phyloP scores from a whole-genome alignment of 495 filamentous ascomycete genomes.

The Cryomyces minteri region DNA sequence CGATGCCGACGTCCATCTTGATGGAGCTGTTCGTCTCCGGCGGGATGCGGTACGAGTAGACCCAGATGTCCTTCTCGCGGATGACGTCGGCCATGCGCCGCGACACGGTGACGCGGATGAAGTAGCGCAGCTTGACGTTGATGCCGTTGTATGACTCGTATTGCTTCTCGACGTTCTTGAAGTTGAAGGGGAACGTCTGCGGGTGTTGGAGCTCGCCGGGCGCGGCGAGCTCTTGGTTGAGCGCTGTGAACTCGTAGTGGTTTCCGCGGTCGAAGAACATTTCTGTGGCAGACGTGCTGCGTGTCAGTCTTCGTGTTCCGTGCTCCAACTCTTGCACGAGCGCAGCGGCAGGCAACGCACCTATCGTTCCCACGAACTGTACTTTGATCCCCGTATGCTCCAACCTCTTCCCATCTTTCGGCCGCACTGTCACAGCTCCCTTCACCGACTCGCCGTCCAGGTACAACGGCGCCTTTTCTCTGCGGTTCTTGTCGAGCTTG shows the following conservation, averaged over 20 bases:
- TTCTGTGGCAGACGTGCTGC: conserved; percentile 29
- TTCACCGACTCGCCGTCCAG: conserved; percentile 98
- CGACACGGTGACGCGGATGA: conserved; percentile 89
- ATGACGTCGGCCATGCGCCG: conserved; percentile 94
- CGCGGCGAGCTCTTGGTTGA: conserved; percentile 88
- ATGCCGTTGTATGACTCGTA: conserved; percentile 99
- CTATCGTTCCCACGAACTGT: conserved; percentile 98
- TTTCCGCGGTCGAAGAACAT: conserved; percentile 99
- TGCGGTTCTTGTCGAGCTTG: conserved; percentile 91
- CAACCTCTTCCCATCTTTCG: conserved; percentile 94
- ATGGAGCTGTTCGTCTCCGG: conserved; percentile 96
- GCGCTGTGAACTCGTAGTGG: conserved; percentile 95
- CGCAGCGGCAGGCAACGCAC: conserved; percentile 23
- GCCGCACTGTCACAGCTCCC: conserved; percentile 80
- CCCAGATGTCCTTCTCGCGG: conserved; percentile 99
- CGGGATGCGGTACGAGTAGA: conserved; percentile 95
- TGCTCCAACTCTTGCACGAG: background rate
- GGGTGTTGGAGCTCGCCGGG: conserved; percentile 96
- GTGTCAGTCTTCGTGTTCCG: background rate
- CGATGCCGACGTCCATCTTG: conserved; percentile 99
- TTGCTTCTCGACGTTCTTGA: conserved; percentile 99
- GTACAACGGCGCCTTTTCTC: conserved; percentile 91
- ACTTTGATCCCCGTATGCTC: conserved; percentile 99
- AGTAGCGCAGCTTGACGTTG: conserved; percentile 97
- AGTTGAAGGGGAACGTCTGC: conserved; percentile 98